These are phyloP conservation scores for Agrocybe chaxingu DNA, from an alignment of 768 basidiomycete genomes.

Conservation along the genomic window DNA sequence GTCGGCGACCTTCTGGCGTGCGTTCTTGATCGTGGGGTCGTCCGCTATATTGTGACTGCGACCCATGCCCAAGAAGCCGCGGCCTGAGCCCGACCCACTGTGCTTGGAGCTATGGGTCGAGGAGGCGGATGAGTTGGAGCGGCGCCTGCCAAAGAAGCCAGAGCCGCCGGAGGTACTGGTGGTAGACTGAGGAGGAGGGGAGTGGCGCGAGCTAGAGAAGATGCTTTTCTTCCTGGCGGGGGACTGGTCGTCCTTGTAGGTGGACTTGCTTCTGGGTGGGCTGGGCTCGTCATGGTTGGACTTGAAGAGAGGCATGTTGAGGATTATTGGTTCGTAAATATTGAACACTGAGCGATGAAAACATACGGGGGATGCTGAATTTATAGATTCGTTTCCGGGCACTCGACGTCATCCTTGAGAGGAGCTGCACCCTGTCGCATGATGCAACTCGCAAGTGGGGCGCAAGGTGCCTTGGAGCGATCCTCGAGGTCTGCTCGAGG, in stretches of 20 bases:
- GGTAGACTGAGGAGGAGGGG: constrained; percentile 17
- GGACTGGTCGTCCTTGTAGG: constrained; percentile 9
- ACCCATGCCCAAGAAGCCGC: constrained; percentile 25
- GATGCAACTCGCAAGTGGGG: no score
- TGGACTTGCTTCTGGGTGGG: constrained; percentile 4
- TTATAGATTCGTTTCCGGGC: no score
- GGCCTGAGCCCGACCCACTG: constrained; percentile 10
- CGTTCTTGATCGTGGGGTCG: constrained; percentile 46
- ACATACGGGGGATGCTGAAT: no score
- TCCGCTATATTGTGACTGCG: constrained; percentile 17
- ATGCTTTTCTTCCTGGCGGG: constrained; percentile 23
- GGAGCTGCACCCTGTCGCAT: no score
- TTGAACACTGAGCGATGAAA: no score
- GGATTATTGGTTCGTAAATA: neutral
- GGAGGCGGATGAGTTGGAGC: constrained; percentile 12
- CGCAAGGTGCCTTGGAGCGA: no score
- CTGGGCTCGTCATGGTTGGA: constrained; percentile 9
- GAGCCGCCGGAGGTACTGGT: constrained; percentile 9
- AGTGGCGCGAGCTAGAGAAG: constrained; percentile 21
- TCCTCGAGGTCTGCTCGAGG: no score
- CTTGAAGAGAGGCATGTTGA: constrained; percentile 25
- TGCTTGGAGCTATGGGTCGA: constrained; percentile 6
- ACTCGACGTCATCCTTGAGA: no score
- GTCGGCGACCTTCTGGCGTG: constrained; percentile 46
- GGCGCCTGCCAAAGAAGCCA: constrained; percentile 21